Conservation (phyloP, 306 rosid species). For the Rubus idaeus region DNA sequence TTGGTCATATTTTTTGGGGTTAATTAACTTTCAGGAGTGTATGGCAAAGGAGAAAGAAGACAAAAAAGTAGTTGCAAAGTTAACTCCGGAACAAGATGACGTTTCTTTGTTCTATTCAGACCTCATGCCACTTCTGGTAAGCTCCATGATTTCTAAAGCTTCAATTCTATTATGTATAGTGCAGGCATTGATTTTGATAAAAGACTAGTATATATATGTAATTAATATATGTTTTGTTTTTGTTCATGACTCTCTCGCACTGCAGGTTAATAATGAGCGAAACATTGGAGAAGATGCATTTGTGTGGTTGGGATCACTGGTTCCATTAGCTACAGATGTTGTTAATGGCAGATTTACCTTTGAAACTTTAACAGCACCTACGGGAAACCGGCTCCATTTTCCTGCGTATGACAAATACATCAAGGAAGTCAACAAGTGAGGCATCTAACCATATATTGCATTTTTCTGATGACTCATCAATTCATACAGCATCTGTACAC, state of each 20-base stretch:
- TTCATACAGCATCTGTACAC: background rate
- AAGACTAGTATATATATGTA: background rate
- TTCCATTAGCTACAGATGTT: constrained; percentile 67
- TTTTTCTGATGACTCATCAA: background rate
- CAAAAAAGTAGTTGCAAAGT: constrained; percentile 25
- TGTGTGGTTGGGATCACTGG: constrained; percentile 79
- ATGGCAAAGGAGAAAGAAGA: constrained; percentile 78
- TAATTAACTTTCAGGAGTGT: constrained; percentile 56
- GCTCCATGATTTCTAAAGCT: constrained; percentile 11
- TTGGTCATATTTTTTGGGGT: constrained; percentile 7
- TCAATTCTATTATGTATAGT: background rate
- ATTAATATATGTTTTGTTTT: constrained; percentile 3
- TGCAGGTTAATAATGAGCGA: constrained; percentile 58
- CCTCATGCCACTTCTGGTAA: constrained; percentile 89
- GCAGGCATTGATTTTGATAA: background rate
- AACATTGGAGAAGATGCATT: constrained; percentile 87
- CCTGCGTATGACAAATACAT: constrained; percentile 77
- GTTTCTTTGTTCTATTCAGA: constrained; percentile 88
- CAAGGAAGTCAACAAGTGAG: constrained; percentile 74
- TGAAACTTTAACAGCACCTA: constrained; percentile 74
- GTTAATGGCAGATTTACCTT: constrained; percentile 82
- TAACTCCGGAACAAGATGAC: constrained; percentile 58
- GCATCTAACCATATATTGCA: background rate
- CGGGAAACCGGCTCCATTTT: constrained; percentile 72
- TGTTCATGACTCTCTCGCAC: constrained; percentile 6